phyloP scores from a whole-genome alignment of 2,329 filamentous ascomycete genomes.

The Diaporthe humulicola region DNA sequence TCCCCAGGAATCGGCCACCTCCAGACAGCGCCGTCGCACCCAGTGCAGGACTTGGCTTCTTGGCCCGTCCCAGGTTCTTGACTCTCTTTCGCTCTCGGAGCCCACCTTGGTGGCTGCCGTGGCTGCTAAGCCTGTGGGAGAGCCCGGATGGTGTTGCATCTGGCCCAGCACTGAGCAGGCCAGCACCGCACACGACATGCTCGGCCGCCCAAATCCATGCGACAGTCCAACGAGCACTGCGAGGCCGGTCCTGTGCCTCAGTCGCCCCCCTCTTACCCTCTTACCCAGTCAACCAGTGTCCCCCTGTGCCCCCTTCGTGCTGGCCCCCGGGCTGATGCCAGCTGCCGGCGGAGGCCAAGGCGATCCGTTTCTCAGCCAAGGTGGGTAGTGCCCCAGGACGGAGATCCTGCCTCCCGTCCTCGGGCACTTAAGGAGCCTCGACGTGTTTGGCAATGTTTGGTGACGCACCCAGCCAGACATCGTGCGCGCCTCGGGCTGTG shows the following conservation, averaged over 20 bases:
- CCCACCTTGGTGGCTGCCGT: constrained; percentile 14
- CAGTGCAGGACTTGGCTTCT: constrained; percentile 37
- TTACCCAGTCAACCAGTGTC: background rate
- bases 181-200: constrained; percentile 20
- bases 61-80: constrained; percentile 33
- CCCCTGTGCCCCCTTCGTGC: background rate
- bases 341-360: constrained; percentile 36
- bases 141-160: constrained; percentile 25
- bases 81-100: constrained; percentile 19
- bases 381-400: constrained; percentile 7
- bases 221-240: background rate
- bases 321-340: constrained; percentile 12
- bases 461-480: constrained; percentile 20
- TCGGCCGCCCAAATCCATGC: constrained; percentile 9
- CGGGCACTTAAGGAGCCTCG: background rate
- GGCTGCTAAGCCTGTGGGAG: constrained; percentile 27
- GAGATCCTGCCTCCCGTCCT: constrained; percentile 16
- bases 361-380: constrained; percentile 34
- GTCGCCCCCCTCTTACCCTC: background rate
- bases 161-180: constrained; percentile 15
- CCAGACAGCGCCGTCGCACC: constrained; percentile 30
- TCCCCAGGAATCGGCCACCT: constrained; percentile 29
- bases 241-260: constrained; percentile 18
- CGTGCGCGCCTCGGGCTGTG: background rate
- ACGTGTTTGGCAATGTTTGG: constrained; percentile 21